Base-by-base conservation (phyloP, 306 rosid genomes). In the cucumber (Cucumis sativus) region DNA sequence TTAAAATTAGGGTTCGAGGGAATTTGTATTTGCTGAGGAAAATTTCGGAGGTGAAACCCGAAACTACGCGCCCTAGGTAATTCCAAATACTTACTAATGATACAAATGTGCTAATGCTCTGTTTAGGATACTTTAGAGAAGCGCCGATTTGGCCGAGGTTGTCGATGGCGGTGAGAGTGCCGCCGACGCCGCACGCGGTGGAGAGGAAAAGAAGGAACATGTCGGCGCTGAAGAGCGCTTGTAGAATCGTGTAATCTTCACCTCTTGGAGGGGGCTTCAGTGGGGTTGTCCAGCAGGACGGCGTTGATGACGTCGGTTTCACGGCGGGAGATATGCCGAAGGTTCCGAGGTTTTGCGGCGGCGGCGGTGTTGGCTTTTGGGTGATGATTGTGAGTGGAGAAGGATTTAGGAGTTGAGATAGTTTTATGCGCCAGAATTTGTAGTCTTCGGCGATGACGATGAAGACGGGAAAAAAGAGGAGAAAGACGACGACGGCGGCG, bases 21-120 rank as follows among this genome's bases (percentile, higher is more conserved):
- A 85, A 75, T 28, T 78, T 83, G 84, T 77, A 88, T n/a, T 58
- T 74, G 20, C 54, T 21, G 10, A 88, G 79, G 33, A 85, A 74
- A 20, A 69, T 66, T 68, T 88, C 91, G 0, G 91, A 88, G 20
- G 9, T 80, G 75, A 88, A 88, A 33, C 91, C 91, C 0, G 91
- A 74, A 6, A 74, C 74, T 0, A 88, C 91, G 8, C 91, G 68
- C 43, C 91, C 91, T 28, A 88, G 84, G 43, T 88, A 88, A 62
- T 88, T 88, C 91, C 91, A 88, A 35, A 88, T 88, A 77, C 91
- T 88, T 2, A 88, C 89, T 0, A 88, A 75, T 0, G 89, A 85
- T 45, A 88, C 87, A 23, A 88, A 88, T 1, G 91, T 88, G 80
- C 86, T 83, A 9, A 62, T 76, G 65, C 83, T 83, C 12, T 12